These are phyloP conservation scores for Vicia villosa DNA, from an alignment of 306 rosid genomes.

Conservation along the genomic window DNA sequence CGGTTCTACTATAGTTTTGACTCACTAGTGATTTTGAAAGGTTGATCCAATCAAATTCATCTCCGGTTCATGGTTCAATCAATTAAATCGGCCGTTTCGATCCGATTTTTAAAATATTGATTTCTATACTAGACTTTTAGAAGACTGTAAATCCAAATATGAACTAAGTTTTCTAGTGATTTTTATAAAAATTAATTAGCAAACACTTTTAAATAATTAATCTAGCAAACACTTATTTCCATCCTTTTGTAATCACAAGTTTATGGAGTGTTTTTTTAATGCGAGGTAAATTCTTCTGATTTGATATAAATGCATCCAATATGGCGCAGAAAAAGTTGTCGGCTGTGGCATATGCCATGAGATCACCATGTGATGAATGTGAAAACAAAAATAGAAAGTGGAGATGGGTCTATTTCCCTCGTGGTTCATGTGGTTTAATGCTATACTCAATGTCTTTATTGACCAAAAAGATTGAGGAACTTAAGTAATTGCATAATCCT, in stretches of 20 bases:
- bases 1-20: too few relatives aligned
- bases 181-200: background rate
- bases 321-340: background rate
- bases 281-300: background rate
- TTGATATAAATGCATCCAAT: background rate
- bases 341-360: background rate
- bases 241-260: background rate
- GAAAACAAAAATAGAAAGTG: background rate
- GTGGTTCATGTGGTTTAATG: background rate
- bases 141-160: background rate
- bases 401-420: background rate
- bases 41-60: too few relatives aligned
- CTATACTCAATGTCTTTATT: background rate
- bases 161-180: background rate
- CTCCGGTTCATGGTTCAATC: too few relatives aligned
- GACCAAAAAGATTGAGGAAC: background rate
- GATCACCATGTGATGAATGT: background rate
- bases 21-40: too few relatives aligned
- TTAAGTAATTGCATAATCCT: background rate
- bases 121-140: background rate
- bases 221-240: background rate
- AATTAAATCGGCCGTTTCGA: too few relatives aligned
- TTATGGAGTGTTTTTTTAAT: background rate
- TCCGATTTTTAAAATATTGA: too few relatives aligned
- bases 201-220: background rate